These are phyloP conservation scores for Polytrichum formosum DNA, from an alignment of 225 moss, liverwort and hornwort genomes.

Conservation along the genomic window DNA sequence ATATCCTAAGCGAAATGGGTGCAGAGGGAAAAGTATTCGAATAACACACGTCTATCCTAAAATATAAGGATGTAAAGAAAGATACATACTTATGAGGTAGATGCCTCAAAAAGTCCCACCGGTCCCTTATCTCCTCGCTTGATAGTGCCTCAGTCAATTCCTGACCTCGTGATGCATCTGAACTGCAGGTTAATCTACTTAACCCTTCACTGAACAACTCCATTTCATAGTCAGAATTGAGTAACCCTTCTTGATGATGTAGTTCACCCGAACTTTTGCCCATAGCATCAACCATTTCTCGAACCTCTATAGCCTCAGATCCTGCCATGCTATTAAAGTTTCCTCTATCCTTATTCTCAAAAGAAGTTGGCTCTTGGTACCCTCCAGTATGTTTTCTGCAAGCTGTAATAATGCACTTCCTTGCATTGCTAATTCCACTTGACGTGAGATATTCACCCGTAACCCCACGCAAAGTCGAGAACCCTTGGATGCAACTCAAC, in stretches of 20 bases:
- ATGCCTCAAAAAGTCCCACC: slow-evolving; percentile 36
- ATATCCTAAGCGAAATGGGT: too few relatives aligned
- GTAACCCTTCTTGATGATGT: background rate
- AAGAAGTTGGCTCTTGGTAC: slow-evolving; percentile 1
- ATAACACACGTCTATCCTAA: too few relatives aligned
- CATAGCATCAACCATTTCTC: slow-evolving; percentile 1
- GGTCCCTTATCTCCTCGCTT: slow-evolving; percentile 25
- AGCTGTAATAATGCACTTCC: slow-evolving; percentile 6
- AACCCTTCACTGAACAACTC: background rate
- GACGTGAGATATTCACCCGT: background rate
- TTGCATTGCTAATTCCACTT: slow-evolving; percentile 4
- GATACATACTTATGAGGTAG: slow-evolving; percentile 35
- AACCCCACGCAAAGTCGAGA: slow-evolving; percentile 6
- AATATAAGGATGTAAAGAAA: background rate
- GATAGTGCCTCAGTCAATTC: slow-evolving; percentile 8
- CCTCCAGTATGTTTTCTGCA: slow-evolving; percentile 1
- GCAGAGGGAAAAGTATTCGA: too few relatives aligned
- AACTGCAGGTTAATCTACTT: slow-evolving; percentile 4
- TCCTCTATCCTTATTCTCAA: slow-evolving; percentile 7
- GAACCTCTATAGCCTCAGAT: background rate
- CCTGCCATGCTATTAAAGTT: slow-evolving; percentile 1
- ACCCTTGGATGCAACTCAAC: background rate
- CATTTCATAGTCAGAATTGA: background rate
- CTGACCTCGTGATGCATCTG: slow-evolving; percentile 1
- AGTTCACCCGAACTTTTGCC: slow-evolving; percentile 7